Evolutionary conservation across 2,329 filamentous ascomycete species (phyloP).

Genomic region (Talaromyces sp.): DNA sequence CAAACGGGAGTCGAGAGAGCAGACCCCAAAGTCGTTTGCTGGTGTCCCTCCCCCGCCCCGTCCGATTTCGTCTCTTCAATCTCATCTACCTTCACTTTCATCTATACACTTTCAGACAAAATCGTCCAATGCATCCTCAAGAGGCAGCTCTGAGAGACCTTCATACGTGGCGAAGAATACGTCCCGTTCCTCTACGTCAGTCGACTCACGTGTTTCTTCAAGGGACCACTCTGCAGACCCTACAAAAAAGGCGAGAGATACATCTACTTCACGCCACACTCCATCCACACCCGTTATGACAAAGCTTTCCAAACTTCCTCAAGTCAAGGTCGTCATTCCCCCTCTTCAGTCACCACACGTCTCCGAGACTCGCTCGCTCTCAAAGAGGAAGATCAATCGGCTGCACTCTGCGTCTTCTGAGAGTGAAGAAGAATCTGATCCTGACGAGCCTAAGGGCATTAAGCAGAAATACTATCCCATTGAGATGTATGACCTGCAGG

Average conservation of each 20-base stretch:
- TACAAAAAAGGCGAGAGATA: not conserved
- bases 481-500: constrained; percentile 8
- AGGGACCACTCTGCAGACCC: not conserved
- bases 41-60: not conserved
- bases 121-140: not conserved
- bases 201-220: not conserved
- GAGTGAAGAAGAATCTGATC: constrained; percentile 7
- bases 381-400: constrained; percentile 6
- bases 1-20: not conserved
- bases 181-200: not conserved
- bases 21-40: not conserved
- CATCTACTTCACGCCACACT: not conserved
- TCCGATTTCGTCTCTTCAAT: not conserved
- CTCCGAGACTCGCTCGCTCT: not conserved
- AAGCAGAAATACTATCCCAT: constrained; percentile 16
- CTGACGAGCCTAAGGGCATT: constrained; percentile 7
- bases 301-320: not conserved
- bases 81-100: not conserved
- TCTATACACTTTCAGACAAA: not conserved
- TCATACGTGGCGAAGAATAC: not conserved
- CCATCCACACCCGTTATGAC: not conserved
- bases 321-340: constrained; percentile 5
- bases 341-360: not conserved
- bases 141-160: not conserved
- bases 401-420: constrained; percentile 5